phyloP scores from a whole-genome alignment of 1,284 basidiomycete species.

The Marasmius tenuissimus region DNA sequence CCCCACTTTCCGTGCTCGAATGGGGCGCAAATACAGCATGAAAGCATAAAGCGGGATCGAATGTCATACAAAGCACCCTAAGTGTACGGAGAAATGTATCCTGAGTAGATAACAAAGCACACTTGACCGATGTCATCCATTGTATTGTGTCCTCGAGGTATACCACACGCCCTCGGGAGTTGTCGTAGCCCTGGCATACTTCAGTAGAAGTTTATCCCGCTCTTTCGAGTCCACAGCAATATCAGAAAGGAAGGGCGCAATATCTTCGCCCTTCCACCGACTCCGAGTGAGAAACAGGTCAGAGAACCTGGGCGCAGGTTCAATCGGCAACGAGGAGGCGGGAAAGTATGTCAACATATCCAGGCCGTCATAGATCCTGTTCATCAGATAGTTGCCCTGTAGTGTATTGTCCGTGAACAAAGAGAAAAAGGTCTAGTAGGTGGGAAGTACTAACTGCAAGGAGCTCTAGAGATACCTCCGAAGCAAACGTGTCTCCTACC shows the following conservation, averaged over 20 bases:
- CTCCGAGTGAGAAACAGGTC: slow-evolving; percentile 81
- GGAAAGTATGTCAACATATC: slow-evolving; percentile 67
- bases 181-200: slow-evolving; percentile 79
- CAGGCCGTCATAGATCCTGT: slow-evolving; percentile 21
- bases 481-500: slow-evolving; percentile 75
- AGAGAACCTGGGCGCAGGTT: slow-evolving; percentile 75
- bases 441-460: slow-evolving; percentile 56
- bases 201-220: slow-evolving; percentile 81
- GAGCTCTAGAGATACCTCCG: slow-evolving; percentile 54
- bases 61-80: no score
- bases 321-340: slow-evolving; percentile 66
- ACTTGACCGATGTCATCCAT: slow-evolving; percentile 28
- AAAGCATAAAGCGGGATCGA: no score
- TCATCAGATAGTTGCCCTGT: slow-evolving; percentile 74
- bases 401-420: slow-evolving; percentile 5
- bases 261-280: slow-evolving; percentile 79
- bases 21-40: no score
- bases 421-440: not conserved
- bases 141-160: slow-evolving; percentile 60
- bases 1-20: no score
- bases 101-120: no score
- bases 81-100: not conserved
- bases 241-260: slow-evolving; percentile 78
- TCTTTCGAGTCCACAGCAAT: slow-evolving; percentile 83
- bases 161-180: slow-evolving; percentile 71